Conservation (phyloP, 139 green algal species). For the Picochlorum sp. region DNA sequence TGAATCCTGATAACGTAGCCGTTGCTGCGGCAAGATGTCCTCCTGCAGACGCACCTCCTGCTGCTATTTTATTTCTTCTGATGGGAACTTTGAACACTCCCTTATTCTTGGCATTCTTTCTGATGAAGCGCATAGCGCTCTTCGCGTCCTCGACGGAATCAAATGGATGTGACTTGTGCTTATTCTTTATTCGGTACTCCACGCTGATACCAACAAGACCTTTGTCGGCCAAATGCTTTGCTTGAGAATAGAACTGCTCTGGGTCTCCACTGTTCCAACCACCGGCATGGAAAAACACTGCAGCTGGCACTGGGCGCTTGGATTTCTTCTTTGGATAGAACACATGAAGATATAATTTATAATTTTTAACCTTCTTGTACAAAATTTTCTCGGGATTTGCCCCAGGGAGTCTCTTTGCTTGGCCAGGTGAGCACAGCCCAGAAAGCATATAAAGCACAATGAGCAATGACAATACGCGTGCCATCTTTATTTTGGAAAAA, state of each 20-base stretch:
- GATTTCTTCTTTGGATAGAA: constrained; percentile 4
- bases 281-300: constrained; percentile 3
- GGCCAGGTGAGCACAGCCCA: too few species aligned
- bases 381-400: neutral
- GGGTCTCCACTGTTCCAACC: neutral
- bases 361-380: neutral
- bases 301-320: neutral
- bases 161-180: neutral
- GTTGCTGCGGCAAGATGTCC: constrained; percentile 4
- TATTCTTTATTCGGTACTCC: neutral
- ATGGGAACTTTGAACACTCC: neutral
- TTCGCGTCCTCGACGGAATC: neutral
- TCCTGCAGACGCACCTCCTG: neutral
- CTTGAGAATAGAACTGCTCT: neutral
- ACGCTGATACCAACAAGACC: neutral
- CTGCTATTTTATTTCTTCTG: neutral
- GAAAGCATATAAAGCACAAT: too few species aligned
- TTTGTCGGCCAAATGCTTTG: neutral
- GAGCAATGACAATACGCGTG: too few species aligned
- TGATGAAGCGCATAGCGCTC: neutral
- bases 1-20: constrained; percentile 17
- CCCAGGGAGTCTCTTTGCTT: too few species aligned
- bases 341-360: neutral
- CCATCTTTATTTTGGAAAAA: too few species aligned
- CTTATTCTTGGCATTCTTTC: neutral